Base-by-base conservation (phyloP, 139 green algal genomes). In the Chloropicon primus region DNA sequence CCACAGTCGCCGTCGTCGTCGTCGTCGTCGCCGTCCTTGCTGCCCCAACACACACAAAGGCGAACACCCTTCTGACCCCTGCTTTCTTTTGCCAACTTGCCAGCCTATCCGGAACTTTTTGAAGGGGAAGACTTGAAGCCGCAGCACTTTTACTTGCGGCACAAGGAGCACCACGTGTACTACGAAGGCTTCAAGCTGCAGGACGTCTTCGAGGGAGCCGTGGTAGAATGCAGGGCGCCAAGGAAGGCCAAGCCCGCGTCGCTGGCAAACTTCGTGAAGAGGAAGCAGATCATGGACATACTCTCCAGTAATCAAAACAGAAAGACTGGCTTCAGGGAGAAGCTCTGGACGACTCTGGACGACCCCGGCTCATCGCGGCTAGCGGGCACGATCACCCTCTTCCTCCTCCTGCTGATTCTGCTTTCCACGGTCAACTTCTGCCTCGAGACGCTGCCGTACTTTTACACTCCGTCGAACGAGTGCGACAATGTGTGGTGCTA, bases 341-440 rank as follows among this genome's bases (percentile, higher is more conserved):
- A 74, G 41, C 72, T 78, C 17, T 82, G 78, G 78, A 22, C 26
- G 2, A 75, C 73, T 41, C 73, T 82, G 28, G 78, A 82, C 74
- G 79, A 82, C n/a, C 41, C 84, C 0, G 24, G 53, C 2, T 82
- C 71, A 1, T 82, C 71, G 10, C 22, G 1, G 0, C 17, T 27
- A 0, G 84, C 84, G 1, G 22, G 53, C 1, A 22, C 22, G 2
- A 22, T 84, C 1, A 85, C 82, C 0, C n/a, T 83, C 24, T 23
- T 84, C 78, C 79, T 85, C 26, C 26, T 84, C 21, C 23, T 79
- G 24, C 53, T 83, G 24, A 89, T 87, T 72, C 2, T 87, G 5
- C 0, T 89, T 21, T 87, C 81, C 28, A 82, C 81, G 1, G 24
- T 82, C 1, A 82, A 79, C 1, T 85, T 86, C 75, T 84, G 77